Conservation (phyloP, 306 rosid genomes). For the Fagus sylvatica region DNA sequence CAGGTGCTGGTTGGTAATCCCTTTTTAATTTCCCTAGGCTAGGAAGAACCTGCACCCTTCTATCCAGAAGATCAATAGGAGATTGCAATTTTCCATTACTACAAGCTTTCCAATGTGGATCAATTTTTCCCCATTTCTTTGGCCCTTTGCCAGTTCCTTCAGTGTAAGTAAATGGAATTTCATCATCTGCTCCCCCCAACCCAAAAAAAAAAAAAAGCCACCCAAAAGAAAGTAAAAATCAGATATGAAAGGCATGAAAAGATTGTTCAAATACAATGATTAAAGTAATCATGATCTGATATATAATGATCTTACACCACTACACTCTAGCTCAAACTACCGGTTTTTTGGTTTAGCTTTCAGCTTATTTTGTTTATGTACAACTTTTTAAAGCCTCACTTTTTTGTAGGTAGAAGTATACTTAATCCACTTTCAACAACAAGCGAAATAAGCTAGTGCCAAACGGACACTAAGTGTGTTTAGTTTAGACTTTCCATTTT, state of each 20-base stretch:
- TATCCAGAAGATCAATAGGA: constrained; percentile 64
- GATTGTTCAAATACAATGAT: neutral
- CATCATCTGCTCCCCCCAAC: constrained; percentile 38
- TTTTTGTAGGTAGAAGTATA: no score
- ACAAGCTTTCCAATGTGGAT: constrained; percentile 68
- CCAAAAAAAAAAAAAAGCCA: neutral
- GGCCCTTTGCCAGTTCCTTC: constrained; percentile 64
- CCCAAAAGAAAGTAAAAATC: neutral
- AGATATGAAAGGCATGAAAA: constrained; percentile 2
- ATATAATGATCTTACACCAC: no score
- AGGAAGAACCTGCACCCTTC: constrained; percentile 39
- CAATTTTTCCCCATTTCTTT: constrained; percentile 57
- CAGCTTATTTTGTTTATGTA: no score
- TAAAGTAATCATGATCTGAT: no score
- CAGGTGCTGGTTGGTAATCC: constrained; percentile 58
- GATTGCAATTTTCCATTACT: constrained; percentile 64
- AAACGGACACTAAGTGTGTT: no score
- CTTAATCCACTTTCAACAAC: no score
- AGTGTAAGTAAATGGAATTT: constrained; percentile 36
- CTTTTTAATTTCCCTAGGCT: constrained; percentile 49
- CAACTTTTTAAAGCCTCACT: no score
- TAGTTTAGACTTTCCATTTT: no score
- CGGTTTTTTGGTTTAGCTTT: no score
- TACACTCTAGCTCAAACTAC: no score
- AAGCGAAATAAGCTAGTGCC: no score